Conservation (phyloP, 2,329 filamentous ascomycete genomes). For the Talaromyces sp. region DNA sequence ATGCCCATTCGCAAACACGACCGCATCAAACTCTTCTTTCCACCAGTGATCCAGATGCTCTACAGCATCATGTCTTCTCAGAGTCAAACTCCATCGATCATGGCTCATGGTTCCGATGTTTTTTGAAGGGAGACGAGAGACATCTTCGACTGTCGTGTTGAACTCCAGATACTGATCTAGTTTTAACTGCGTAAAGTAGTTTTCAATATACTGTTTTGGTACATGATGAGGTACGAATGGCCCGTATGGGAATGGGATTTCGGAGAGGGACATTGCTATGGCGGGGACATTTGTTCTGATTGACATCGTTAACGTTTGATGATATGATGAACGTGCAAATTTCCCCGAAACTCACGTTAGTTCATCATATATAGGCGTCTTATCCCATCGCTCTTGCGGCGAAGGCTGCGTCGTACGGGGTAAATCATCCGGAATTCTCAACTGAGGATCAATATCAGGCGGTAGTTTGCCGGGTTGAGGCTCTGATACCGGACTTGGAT, state of each 20-base stretch:
- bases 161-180: conserved; percentile 43
- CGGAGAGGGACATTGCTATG: conserved; percentile 46
- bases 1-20: conserved; percentile 54
- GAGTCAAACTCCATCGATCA: conserved; percentile 46
- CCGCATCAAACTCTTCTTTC: conserved; percentile 55
- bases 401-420: conserved; percentile 23
- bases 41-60: conserved; percentile 51
- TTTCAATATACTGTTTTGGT: conserved; percentile 52
- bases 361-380: conserved; percentile 32
- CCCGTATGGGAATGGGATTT: conserved; percentile 50
- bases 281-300: conserved; percentile 34
- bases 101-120: conserved; percentile 36
- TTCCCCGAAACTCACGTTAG: conserved; percentile 25
- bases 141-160: conserved; percentile 54
- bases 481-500: conserved; percentile 23
- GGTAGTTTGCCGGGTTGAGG: conserved; percentile 28
- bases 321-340: too few species aligned
- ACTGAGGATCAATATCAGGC: conserved; percentile 28
- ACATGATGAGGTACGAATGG: conserved; percentile 54
- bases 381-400: conserved; percentile 28
- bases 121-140: conserved; percentile 44
- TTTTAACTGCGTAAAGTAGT: conserved; percentile 50
- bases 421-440: conserved; percentile 23
- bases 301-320: background rate
- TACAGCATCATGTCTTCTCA: conserved; percentile 36